Percentiles rank a stretch among this genome's conserved stretches.
Conservation (phyloP, 805 yeast genomes). For the Tetrapisispora pingtungensis region DNA sequence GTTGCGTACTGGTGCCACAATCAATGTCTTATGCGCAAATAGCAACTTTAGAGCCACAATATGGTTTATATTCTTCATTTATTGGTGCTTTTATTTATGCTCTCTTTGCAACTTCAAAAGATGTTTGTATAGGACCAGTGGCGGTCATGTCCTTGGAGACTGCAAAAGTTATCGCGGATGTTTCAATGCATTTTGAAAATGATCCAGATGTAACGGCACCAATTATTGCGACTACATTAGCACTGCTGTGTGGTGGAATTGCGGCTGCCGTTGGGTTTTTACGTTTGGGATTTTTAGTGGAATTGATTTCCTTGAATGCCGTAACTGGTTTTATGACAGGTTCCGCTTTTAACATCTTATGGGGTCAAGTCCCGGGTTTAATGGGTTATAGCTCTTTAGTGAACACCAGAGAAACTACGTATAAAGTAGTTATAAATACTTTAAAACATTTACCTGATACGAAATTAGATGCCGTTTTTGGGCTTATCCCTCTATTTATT, state of each 20-base stretch:
- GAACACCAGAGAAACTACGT: constrained; percentile 64
- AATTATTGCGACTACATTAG: constrained; percentile 66
- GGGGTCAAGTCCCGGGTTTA: constrained; percentile 80
- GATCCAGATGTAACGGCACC: constrained; percentile 36
- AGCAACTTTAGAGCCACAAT: constrained; percentile 73
- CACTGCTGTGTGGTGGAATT: constrained; percentile 78
- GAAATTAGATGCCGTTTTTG: constrained; percentile 80
- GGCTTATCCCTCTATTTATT: constrained; percentile 63
- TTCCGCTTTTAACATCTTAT: constrained; percentile 72
- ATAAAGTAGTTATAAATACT: constrained; percentile 57
- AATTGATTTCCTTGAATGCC: constrained; percentile 82
- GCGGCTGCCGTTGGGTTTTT: constrained; percentile 74
- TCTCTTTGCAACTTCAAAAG: constrained; percentile 88
- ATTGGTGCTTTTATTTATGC: constrained; percentile 84
- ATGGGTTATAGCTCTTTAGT: constrained; percentile 67
- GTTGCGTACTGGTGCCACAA: constrained; percentile 88
- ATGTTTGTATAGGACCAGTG: constrained; percentile 93
- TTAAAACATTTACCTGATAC: constrained; percentile 62
- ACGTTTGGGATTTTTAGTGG: constrained; percentile 80
- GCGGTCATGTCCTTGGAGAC: constrained; percentile 91
- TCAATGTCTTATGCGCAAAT: constrained; percentile 90
- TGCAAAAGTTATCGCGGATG: constrained; percentile 62
- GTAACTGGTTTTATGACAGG: constrained; percentile 94
- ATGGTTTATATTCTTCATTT: constrained; percentile 84
- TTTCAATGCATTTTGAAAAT: constrained; percentile 34